Conservation (phyloP, 495 filamentous ascomycete species). For the Lasiosphaeria miniovina region DNA sequence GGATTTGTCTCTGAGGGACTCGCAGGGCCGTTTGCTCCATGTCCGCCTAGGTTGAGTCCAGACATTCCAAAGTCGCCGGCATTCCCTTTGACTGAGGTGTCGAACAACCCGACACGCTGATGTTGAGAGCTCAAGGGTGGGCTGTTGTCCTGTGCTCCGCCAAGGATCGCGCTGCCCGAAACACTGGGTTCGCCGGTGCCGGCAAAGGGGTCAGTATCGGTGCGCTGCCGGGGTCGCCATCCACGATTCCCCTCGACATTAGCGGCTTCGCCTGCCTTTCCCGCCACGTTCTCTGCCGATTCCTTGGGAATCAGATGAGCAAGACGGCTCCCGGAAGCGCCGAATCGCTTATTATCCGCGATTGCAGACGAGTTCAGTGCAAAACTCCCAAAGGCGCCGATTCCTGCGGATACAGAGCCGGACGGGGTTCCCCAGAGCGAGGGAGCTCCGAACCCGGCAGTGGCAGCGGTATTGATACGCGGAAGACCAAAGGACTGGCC, state of each 20-base stretch:
- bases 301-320: conserved; percentile 80
- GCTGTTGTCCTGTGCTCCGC: conserved; percentile 73
- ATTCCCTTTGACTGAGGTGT: conserved; percentile 58
- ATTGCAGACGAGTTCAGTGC: conserved; percentile 52
- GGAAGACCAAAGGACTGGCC: conserved; percentile 58
- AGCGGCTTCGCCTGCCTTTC: conserved; percentile 33
- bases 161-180: conserved; percentile 74
- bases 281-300: conserved; percentile 60
- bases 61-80: conserved; percentile 76
- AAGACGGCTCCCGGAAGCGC: conserved; percentile 75
- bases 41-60: conserved; percentile 62
- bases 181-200: conserved; percentile 53
- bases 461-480: conserved; percentile 61
- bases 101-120: conserved; percentile 42
- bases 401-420: conserved; percentile 52
- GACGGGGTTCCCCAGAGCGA: conserved; percentile 69
- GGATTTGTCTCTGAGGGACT: conserved; percentile 97
- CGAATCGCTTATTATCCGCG: conserved; percentile 68
- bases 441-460: conserved; percentile 36
- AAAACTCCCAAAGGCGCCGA: conserved; percentile 89
- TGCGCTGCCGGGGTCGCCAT: conserved; percentile 56
- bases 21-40: conserved; percentile 52
- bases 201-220: conserved; percentile 79
- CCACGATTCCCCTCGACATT: conserved; percentile 33
- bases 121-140: conserved; percentile 45